Evolutionary conservation across 2,329 filamentous ascomycete species (phyloP), one percentile per base, ranked within the genome.

Genomic region (Colletotrichum eremochloae): DNA sequence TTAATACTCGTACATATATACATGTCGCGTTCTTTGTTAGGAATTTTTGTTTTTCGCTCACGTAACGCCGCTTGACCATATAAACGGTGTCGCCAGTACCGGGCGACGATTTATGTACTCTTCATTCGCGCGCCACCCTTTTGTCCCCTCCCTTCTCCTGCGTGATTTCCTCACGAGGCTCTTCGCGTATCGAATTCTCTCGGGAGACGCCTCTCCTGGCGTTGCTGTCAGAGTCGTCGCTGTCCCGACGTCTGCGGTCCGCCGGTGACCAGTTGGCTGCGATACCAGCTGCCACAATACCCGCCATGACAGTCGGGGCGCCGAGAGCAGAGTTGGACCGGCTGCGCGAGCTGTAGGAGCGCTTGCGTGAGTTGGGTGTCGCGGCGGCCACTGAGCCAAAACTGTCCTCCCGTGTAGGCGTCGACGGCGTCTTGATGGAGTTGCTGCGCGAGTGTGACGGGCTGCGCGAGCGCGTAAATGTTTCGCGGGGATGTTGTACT

Each of bases 291-390:
- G 93, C 93, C 62, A 95, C 90, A 70, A 95, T 92, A 73, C 93
- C 93, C n/a, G 93, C 92, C 93, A 95, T 95, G 73, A 94, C 93
- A 9, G 91, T 91, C 1, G 92, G 91, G 2, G 93, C 92, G 14
- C 91, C 93, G 14, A 95, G 86, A 1, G 92, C 92, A 38, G 92
- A 94, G 80, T 92, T 92, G 52, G 88, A 89, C 69, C 91, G 84
- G 68, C 90, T 91, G 72, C 91, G 86, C 76, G 85, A 92, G 55
- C 91, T 93, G 75, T 91, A 86, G 63, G 92, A 93, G 63, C 92
- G 89, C 67, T 86, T 88, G 62, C 92, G 85, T 68, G 89, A 86
- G 77, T 91, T 89, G 5, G 86, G 90, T 63, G 85, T 92, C 77
- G 79, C 87, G 78, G 79, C 87, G 78, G 75, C 86, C 80, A 77